phyloP scores from a whole-genome alignment of 1,284 basidiomycete species.

The Cutaneotrichosporon arboriforme region DNA sequence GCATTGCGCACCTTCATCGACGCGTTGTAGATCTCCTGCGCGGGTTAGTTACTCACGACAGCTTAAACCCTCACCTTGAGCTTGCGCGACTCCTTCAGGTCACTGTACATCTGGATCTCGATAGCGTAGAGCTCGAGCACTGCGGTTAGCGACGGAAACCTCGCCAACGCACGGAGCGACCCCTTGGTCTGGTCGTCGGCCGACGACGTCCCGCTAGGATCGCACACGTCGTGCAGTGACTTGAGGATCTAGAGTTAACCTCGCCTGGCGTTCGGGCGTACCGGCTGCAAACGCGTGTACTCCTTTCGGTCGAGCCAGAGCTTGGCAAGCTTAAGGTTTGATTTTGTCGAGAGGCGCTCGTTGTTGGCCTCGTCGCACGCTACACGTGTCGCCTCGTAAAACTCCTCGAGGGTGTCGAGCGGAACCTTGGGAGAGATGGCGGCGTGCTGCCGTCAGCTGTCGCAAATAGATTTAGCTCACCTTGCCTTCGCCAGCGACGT shows the following conservation, averaged over 20 bases:
- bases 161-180: conserved; percentile 34
- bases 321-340: conserved; percentile 93
- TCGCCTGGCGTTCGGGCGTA: conserved; percentile 45
- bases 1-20: conserved; percentile 88
- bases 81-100: conserved; percentile 90
- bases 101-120: conserved; percentile 99
- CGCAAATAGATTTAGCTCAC: conserved; percentile 51
- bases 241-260: conserved; percentile 45
- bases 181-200: conserved; percentile 49
- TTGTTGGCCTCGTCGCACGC: conserved; percentile 91
- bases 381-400: conserved; percentile 88
- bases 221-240: conserved; percentile 51
- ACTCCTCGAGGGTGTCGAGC: conserved; percentile 82
- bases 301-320: conserved; percentile 95
- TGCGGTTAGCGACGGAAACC: conserved; percentile 13
- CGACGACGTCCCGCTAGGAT: conserved; percentile 35
- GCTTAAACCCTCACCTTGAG: conserved; percentile 65
- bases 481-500: conserved; percentile 79
- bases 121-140: conserved; percentile 96
- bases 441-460: conserved; percentile 32
- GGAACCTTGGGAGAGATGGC: conserved; percentile 57
- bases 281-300: conserved; percentile 74
- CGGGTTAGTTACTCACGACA: neutral
- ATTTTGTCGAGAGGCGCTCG: conserved; percentile 92
- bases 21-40: conserved; percentile 91